Base-by-base conservation (phyloP, 176 grass and related monocot species). In the Leersia perrieri region DNA sequence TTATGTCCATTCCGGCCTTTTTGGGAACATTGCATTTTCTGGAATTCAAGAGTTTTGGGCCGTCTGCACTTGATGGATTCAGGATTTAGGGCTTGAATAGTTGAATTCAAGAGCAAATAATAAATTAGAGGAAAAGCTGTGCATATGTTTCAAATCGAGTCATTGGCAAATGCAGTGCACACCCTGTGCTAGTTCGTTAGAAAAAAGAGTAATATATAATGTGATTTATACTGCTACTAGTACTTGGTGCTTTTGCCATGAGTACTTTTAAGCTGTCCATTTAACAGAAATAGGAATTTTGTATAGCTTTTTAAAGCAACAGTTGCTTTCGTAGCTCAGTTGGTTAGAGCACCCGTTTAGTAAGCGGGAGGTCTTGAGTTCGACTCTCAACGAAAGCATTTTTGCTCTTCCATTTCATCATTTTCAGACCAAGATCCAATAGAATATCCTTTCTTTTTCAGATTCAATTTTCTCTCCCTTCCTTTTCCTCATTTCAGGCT, bases 351-450 rank as follows among this genome's bases (percentile, higher is more conserved):
- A 91, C 94, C 91, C 84, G 88, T 89, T 93, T 91, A 93, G 90
- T 97, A 93, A 97, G 94, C 88, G 91, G 94, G 91, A 97, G 86
- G 88, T 97, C 83, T 97, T 93, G 88, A 97, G 91, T 91, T 97
- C 83, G 65, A 97, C 88, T 93, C 94, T 97, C 91, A 93, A 89
- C 33, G 81, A 97, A 85, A 91, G 91, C 53, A 18, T 5, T 49
- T 49, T n/a, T n/a, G 3, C 12, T 44, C 12, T 44, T 44, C 12
- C 41, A 44, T 41, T 41, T 41, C 9, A 41, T 41, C 12, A 41
- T n/a, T n/a, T n/a, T n/a, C n/a, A n/a, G n/a, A n/a, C n/a, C n/a
- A n/a, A n/a, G n/a, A n/a, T n/a, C n/a, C n/a, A n/a, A n/a, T n/a
- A n/a, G n/a, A n/a, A n/a, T n/a, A n/a, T n/a, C n/a, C n/a, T n/a